Evolutionary conservation across 108 stramenopile species (phyloP), one percentile per base, ranked within the genome.

Genomic region (Licmophora abbreviata): DNA sequence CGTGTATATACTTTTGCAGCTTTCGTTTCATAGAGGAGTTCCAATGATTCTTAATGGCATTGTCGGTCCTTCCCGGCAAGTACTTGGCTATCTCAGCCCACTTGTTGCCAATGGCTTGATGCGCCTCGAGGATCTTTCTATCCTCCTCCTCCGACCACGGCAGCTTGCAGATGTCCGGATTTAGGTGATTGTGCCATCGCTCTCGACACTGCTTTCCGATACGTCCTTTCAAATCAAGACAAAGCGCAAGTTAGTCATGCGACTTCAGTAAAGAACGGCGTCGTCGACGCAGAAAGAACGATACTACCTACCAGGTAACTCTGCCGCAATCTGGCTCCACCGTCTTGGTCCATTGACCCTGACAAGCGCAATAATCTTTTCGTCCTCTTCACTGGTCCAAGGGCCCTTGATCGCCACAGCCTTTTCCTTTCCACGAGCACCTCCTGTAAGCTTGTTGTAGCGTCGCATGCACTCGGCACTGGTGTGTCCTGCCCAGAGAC

Each of bases 31-130:
- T 91, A 53, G 77, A 78, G 0, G 88, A 86, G 61, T 96, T 94
- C 95, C 95, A 96, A 55, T 93, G 93, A 63, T 95, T 95, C 66
- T 95, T 99, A 58, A 99, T 97, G 36, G 95, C 92, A 65, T 99
- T 99, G 71, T 99, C 96, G 14, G 98, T 99, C 54, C 93, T 73
- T 20, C 95, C 95, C 2, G 92, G 91, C 34, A 86, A 57, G 51
- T 51, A 29, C 58, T 80, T 79, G 11, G 95, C 95, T 49, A 96
- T 92, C 47, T 87, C 86, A 1, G 88, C 80, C 93, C 93, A 77
- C 66, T 65, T 64, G 22, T 67, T 49, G 3, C 76, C 76, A 25
- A 63, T 62, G 3, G 29, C 47, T 2, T 58, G 14, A 32, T 72
- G 52, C 51, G 63, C 61, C 35, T 72, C 51, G 35, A 68, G 54